Conservation (phyloP, 2,329 filamentous ascomycete genomes). For the Aureobasidium namibiae region DNA sequence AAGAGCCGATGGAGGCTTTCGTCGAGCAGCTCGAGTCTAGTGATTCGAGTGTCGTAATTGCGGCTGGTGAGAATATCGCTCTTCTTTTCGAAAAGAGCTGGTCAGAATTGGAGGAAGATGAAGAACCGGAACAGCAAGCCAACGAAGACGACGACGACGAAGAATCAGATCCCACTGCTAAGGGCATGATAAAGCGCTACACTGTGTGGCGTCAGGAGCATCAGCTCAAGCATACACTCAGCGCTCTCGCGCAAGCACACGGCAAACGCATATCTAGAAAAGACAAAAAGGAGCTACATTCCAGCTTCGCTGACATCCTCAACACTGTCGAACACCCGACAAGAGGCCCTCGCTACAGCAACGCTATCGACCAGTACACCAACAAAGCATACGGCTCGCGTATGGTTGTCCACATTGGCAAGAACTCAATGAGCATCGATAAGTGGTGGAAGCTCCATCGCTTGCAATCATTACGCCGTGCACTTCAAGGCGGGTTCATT, state of each 20-base stretch:
- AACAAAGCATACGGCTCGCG: constrained; percentile 54
- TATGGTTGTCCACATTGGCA: constrained; percentile 53
- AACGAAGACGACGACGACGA: constrained; percentile 39
- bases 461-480: constrained; percentile 51
- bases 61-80: constrained; percentile 72
- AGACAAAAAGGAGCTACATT: constrained; percentile 58
- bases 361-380: constrained; percentile 52
- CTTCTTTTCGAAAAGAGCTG: constrained; percentile 70
- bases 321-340: constrained; percentile 59
- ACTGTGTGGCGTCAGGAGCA: constrained; percentile 57
- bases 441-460: constrained; percentile 67
- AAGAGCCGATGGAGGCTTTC: constrained; percentile 68
- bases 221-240: constrained; percentile 51
- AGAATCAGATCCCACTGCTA: constrained; percentile 35
- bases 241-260: constrained; percentile 51
- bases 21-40: constrained; percentile 76
- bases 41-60: constrained; percentile 64
- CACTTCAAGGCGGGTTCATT: constrained; percentile 54
- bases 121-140: constrained; percentile 32
- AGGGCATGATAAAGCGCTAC: constrained; percentile 54
- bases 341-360: constrained; percentile 58
- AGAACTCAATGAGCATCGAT: constrained; percentile 56
- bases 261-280: constrained; percentile 57
- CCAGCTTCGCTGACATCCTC: constrained; percentile 57
- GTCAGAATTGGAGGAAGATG: constrained; percentile 49